These are phyloP conservation scores for Grosmannia serpens DNA, from an alignment of 2,329 filamentous ascomycete genomes.

Conservation along the genomic window DNA sequence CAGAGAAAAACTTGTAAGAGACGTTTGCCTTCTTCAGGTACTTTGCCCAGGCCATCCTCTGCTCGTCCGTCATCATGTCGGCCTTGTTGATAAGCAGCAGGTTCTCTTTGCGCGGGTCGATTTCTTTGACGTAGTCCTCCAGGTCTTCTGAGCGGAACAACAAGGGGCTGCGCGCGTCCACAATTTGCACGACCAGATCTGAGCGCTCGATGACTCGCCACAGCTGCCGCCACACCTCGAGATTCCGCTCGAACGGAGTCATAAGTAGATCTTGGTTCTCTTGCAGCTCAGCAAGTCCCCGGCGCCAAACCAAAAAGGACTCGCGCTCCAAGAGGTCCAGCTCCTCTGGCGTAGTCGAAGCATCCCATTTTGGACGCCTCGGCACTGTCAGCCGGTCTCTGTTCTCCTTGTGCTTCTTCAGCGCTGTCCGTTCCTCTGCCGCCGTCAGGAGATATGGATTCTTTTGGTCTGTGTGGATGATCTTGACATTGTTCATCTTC, in stretches of 20 bases:
- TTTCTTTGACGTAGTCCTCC: slow-evolving; percentile 87
- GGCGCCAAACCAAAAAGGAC: slow-evolving; percentile 74
- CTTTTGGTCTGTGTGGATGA: slow-evolving; percentile 91
- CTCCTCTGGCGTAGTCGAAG: slow-evolving; percentile 69
- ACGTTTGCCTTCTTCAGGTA: slow-evolving; percentile 75
- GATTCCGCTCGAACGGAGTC: slow-evolving; percentile 94
- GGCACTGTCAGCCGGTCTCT: slow-evolving; percentile 74
- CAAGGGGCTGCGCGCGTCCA: slow-evolving; percentile 89
- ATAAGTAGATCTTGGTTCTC: slow-evolving; percentile 90
- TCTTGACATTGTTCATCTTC: slow-evolving; percentile 98
- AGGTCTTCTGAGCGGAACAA: slow-evolving; percentile 91
- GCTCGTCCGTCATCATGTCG: slow-evolving; percentile 90
- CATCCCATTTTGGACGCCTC: slow-evolving; percentile 79
- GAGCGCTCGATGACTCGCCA: slow-evolving; percentile 98
- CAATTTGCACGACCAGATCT: slow-evolving; percentile 93
- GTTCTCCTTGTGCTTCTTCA: slow-evolving; percentile 76
- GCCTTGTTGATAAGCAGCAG: slow-evolving; percentile 94
- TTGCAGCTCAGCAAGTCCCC: slow-evolving; percentile 82
- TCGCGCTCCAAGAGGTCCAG: slow-evolving; percentile 71
- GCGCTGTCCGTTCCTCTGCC: slow-evolving; percentile 65
- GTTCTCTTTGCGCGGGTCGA: slow-evolving; percentile 80
- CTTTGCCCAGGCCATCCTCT: slow-evolving; percentile 73
- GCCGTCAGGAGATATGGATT: slow-evolving; percentile 88
- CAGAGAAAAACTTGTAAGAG: slow-evolving; percentile 93
- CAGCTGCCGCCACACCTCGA: slow-evolving; percentile 95